Base-by-base conservation (phyloP, 2,329 filamentous ascomycete species). In the Pochonia chlamydosporia region DNA sequence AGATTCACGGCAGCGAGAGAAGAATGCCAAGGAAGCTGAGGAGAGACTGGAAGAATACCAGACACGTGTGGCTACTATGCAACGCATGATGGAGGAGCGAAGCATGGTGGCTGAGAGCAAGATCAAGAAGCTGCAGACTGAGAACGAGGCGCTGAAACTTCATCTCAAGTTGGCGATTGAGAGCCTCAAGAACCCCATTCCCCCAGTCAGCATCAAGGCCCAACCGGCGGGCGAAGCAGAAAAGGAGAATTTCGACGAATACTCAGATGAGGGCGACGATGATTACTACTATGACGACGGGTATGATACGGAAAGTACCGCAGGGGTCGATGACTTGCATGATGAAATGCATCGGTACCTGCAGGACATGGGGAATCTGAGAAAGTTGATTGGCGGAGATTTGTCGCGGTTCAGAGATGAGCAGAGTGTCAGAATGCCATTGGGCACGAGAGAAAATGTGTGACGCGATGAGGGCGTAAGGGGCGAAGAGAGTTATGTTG, bases 41-140 rank as follows among this genome's bases (percentile, higher is more conserved):
- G 89, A 93, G 64, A 85, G 85, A 56, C 73, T 99, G 21, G 93
- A 97, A 59, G 90, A 96, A 65, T 99, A 97, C 67, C 93, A 99
- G 71, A 83, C 84, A 54, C 87, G 91, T 59, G 93, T 99, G 16
- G 78, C 82, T 41, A 81, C 85, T 48, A 90, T 99, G 86, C 90
- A 97, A 66, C 84, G 91, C 50, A 81, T 95, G 66, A 96, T 96
- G 91, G 91, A 97, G 65, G 93, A 99, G 70, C 86, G 85, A 53
- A 82, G 86, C 50, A 85, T 95, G 65, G 87, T 97, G 13, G 85
- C 87, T 25, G 92, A 97, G 63, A 89, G 87, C 71, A 96, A 96
- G 76, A 96, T 99, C 63, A 84, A 89, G 56, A 89, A 86, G 53
- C 71, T 99, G 46, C 86, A 87, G 64, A 91, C 87, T 2, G 82